These are phyloP conservation scores for Daedaleopsis sinensis DNA, from an alignment of 768 basidiomycete species.

Conservation along the genomic window DNA sequence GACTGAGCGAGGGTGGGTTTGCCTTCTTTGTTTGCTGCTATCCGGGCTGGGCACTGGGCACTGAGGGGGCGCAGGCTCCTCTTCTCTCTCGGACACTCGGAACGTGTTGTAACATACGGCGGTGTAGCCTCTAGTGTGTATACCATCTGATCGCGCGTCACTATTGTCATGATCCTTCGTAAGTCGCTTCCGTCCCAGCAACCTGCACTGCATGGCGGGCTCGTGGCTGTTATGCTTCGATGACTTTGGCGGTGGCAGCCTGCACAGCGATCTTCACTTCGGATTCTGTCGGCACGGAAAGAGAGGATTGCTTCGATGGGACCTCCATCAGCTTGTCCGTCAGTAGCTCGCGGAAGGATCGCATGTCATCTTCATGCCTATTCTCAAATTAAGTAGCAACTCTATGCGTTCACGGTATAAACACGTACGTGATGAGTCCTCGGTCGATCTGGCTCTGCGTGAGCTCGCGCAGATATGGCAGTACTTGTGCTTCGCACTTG, in stretches of 20 bases:
- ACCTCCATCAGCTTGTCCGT: conserved; percentile 1
- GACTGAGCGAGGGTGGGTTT: too few relatives aligned
- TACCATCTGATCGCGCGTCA: too few relatives aligned
- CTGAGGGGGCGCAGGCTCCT: too few relatives aligned
- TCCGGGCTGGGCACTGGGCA: not conserved
- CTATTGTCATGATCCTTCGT: too few relatives aligned
- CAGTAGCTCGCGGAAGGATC: conserved; percentile 17
- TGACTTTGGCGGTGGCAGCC: not conserved
- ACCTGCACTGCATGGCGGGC: too few relatives aligned
- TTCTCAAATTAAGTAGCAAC: not conserved
- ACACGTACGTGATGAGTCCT: conserved; percentile 34
- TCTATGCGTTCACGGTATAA: too few relatives aligned
- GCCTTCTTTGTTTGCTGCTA: not conserved
- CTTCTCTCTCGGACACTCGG: too few relatives aligned
- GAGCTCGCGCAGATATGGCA: conserved; percentile 37
- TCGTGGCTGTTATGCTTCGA: too few relatives aligned
- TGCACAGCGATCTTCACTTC: not conserved
- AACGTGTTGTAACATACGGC: too few relatives aligned
- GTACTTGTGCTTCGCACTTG: conserved; percentile 31
- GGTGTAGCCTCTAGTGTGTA: too few relatives aligned
- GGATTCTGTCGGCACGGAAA: not conserved
- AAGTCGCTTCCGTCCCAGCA: too few relatives aligned
- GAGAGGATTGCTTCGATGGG: not conserved
- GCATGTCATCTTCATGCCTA: conserved; percentile 15
- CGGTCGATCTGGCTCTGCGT: conserved; percentile 34